Evolutionary conservation across 1,284 basidiomycete genomes (phyloP), one percentile per base, ranked within the genome.

Genomic region (Trametes polyzona): DNA sequence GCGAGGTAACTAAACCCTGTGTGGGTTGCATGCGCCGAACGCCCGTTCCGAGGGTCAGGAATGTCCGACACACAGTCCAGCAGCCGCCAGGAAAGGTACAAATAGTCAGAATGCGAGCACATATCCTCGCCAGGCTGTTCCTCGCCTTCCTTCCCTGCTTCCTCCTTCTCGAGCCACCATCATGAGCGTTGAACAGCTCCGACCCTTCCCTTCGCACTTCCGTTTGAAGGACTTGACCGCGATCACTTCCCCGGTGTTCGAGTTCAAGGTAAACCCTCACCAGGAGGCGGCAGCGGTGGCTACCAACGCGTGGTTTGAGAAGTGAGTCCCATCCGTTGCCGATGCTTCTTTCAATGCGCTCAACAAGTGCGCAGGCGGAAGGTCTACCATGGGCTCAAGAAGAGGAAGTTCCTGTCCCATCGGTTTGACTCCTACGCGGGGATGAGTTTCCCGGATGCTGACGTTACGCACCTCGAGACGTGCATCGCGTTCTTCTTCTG

Each of bases 401-500:
- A 65, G 48, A 47, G 48, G 47, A 61, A 52, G 27, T 67, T 67
- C 44, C 48, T 67, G 3, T 65, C 64, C 12, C 62, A 67, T 37
- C 51, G 60, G 29, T 79, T 79, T 55, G 77, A 77, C 49, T 66
- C 75, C 4, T 79, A 78, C 54, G 76, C 77, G 5, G 73, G 74
- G 14, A 70, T 79, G 55, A 71, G 71, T 53, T 79, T 77, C 60
- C 74, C 78, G 4, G 75, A 79, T 43, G 78, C 77, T 26, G 76
- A 79, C 62, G 43, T 67, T n/a, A 58, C 65, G n/a, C 78, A 78
- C 48, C 72, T 79, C 30, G 72, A 69, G 10, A 79, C 77, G 6
- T 74, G 77, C 59, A 69, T 79, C 39, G 73, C 73, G 37, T 80
- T 80, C 59, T 78, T 77, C 66, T 69, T 77, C 30, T 80, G 77